A percentile compares a stretch with the other conserved stretches of the same genome.
Evolutionary conservation across 2,329 filamentous ascomycete genomes (phyloP).

Genomic region (Cladosporium phlei): DNA sequence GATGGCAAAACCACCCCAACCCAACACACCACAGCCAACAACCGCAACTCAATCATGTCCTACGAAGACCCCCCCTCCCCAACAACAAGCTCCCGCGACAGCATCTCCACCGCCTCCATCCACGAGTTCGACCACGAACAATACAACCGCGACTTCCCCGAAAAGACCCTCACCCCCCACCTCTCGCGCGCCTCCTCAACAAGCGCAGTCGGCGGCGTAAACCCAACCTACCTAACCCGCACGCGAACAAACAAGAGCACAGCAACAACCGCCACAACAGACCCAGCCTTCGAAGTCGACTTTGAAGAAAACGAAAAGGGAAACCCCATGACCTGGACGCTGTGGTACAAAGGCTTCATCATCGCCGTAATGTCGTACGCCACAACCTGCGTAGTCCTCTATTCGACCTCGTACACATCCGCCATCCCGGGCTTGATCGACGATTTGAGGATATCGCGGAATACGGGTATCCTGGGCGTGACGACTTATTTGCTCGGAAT

Average conservation of each 20-base stretch:
- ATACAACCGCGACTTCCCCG: slow-evolving; percentile 22
- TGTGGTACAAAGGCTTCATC: slow-evolving; percentile 53
- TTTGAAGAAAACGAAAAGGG: slow-evolving; percentile 60
- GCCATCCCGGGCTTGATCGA: slow-evolving; percentile 63
- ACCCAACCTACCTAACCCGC: slow-evolving; percentile 18
- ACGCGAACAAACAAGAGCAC: slow-evolving; percentile 21
- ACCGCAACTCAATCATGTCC: slow-evolving; percentile 19
- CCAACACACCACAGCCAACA: background rate
- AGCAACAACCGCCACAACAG: slow-evolving; percentile 26
- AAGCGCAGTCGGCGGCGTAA: slow-evolving; percentile 27
- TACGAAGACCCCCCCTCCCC: slow-evolving; percentile 25
- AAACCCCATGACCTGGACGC: slow-evolving; percentile 65
- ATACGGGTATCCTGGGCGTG: slow-evolving; percentile 67
- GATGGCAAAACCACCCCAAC: background rate
- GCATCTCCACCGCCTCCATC: slow-evolving; percentile 20
- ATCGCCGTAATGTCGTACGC: slow-evolving; percentile 54
- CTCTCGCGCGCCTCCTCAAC: slow-evolving; percentile 27
- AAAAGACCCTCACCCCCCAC: slow-evolving; percentile 22
- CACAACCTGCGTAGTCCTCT: slow-evolving; percentile 56
- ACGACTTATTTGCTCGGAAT: slow-evolving; percentile 75
- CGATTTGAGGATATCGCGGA: slow-evolving; percentile 59
- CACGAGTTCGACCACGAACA: slow-evolving; percentile 18
- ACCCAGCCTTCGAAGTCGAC: slow-evolving; percentile 66
- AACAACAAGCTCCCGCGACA: slow-evolving; percentile 20
- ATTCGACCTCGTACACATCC: slow-evolving; percentile 74